phyloP scores from a whole-genome alignment of 2,329 filamentous ascomycete species.

The Aspergillus quadrilineatus region DNA sequence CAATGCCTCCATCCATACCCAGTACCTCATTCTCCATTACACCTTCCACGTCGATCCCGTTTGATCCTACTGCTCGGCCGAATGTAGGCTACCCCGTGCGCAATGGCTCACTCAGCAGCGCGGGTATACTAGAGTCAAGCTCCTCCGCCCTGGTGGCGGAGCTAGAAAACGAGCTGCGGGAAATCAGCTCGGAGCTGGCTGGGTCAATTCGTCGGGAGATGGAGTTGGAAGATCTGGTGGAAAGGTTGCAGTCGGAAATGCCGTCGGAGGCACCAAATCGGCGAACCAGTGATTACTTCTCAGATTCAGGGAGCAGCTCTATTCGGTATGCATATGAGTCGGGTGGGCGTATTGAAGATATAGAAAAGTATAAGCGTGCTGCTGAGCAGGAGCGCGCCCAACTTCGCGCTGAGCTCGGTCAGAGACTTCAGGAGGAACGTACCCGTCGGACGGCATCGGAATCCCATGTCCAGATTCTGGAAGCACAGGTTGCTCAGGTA shows the following conservation, averaged over 20 bases:
- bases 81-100: constrained; percentile 49
- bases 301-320: constrained; percentile 88
- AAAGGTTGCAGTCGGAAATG: constrained; percentile 77
- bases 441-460: constrained; percentile 73
- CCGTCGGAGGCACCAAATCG: constrained; percentile 57
- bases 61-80: constrained; percentile 50
- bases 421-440: constrained; percentile 84
- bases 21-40: constrained; percentile 33
- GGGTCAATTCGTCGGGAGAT: constrained; percentile 92
- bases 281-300: constrained; percentile 95
- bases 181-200: constrained; percentile 89
- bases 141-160: constrained; percentile 68
- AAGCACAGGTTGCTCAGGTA: constrained; percentile 70
- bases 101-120: constrained; percentile 45
- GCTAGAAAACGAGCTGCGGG: constrained; percentile 89
- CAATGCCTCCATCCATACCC: constrained; percentile 43
- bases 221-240: constrained; percentile 91
- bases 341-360: constrained; percentile 60
- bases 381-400: constrained; percentile 90
- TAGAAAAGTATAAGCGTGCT: constrained; percentile 78
- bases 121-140: constrained; percentile 44
- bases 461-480: constrained; percentile 76
- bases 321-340: constrained; percentile 70
- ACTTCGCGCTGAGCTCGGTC: constrained; percentile 78
- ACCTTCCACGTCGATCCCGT: constrained; percentile 44